phyloP scores from a whole-genome alignment of 2,329 filamentous ascomycete species.

The Ceratocystis diversiconidia region DNA sequence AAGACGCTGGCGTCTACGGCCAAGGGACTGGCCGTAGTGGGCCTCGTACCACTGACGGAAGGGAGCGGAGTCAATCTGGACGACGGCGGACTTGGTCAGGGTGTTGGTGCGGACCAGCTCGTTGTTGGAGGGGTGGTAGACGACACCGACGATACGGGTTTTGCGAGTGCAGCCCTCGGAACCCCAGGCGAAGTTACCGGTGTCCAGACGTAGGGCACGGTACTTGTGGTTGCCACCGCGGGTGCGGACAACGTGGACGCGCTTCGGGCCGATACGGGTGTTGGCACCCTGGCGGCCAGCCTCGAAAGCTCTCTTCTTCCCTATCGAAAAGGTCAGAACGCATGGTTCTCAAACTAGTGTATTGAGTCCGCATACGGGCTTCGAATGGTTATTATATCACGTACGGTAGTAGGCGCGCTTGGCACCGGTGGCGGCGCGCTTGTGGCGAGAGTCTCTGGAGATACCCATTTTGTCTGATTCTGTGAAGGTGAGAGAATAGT shows the following conservation, averaged over 20 bases:
- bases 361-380: conserved; percentile 45
- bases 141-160: conserved; percentile 95
- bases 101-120: conserved; percentile 99
- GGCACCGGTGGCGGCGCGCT: conserved; percentile 97
- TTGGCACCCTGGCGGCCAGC: conserved; percentile 98
- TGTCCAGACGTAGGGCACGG: conserved; percentile 95
- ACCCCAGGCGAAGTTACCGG: conserved; percentile 98
- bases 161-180: conserved; percentile 97
- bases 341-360: conserved; percentile 35
- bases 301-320: conserved; percentile 99
- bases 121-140: conserved; percentile 99
- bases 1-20: conserved; percentile 84
- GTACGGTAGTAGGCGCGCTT: conserved; percentile 88
- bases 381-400: conserved; percentile 43
- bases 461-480: conserved; percentile 92
- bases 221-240: conserved; percentile 99
- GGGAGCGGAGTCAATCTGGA: conserved; percentile 95
- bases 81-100: conserved; percentile 95
- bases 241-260: conserved; percentile 91
- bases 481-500: conserved; percentile 27
- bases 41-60: conserved; percentile 99
- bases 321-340: conserved; percentile 63
- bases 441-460: conserved; percentile 99
- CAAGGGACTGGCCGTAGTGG: conserved; percentile 86
- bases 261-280: conserved; percentile 97